Conservation (phyloP, 768 basidiomycete genomes). For the Phaffia australis region DNA sequence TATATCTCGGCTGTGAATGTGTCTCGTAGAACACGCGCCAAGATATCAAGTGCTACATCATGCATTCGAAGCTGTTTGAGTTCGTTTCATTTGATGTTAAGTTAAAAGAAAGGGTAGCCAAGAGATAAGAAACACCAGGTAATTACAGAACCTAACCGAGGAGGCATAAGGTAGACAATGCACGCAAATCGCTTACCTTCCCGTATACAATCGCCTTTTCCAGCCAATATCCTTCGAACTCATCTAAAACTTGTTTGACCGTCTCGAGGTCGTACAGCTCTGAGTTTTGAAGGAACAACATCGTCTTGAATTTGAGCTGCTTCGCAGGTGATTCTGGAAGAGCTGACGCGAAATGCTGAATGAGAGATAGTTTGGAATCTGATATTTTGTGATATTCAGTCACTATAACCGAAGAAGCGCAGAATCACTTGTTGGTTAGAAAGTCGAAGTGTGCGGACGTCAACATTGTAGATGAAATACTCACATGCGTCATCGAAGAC, state of each 20-base stretch:
- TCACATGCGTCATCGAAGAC: constrained; percentile 3
- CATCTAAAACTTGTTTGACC: constrained; percentile 45
- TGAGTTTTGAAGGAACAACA: constrained; percentile 73
- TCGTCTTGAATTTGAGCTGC: constrained; percentile 56
- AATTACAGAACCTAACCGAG: too few relatives aligned
- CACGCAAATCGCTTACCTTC: constrained; percentile 46
- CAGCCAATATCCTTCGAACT: constrained; percentile 51
- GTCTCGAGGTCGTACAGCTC: constrained; percentile 51
- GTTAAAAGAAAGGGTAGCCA: constrained; percentile 3
- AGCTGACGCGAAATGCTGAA: constrained; percentile 69
- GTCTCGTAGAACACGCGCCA: constrained; percentile 64
- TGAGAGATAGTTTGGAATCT: constrained; percentile 40
- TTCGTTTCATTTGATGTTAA: constrained; percentile 4
- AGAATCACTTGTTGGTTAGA: too few relatives aligned
- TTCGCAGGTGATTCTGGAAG: constrained; percentile 70
- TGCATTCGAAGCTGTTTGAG: constrained; percentile 48
- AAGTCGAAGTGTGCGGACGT: too few relatives aligned
- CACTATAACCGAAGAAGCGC: too few relatives aligned
- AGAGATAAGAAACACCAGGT: not conserved
- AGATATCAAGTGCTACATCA: constrained; percentile 51
- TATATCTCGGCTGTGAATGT: constrained; percentile 70
- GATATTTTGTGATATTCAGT: too few relatives aligned
- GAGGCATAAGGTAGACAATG: not conserved
- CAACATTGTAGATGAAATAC: not conserved
- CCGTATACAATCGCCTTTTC: constrained; percentile 70